Evolutionary conservation across 805 yeast species (phyloP).

Genomic region (Ogataea polymorpha): DNA sequence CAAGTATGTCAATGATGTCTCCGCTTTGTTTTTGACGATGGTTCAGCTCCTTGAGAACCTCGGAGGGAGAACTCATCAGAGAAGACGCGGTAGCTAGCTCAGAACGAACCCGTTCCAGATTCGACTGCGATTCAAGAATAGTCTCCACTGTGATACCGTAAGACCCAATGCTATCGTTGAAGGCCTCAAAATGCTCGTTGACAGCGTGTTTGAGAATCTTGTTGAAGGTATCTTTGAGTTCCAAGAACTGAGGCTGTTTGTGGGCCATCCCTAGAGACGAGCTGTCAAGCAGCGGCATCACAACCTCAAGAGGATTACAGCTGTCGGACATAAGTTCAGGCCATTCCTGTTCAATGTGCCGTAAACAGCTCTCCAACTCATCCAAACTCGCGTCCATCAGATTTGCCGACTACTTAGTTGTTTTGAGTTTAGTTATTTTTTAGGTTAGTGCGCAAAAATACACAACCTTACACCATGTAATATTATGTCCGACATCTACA

Average conservation of each 20-base stretch:
- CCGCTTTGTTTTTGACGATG: slow-evolving; percentile 58
- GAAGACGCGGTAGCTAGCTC: slow-evolving; percentile 20
- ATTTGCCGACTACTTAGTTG: neutral
- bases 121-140: slow-evolving; percentile 59
- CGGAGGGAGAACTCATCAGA: slow-evolving; percentile 44
- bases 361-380: slow-evolving; percentile 18
- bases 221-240: slow-evolving; percentile 55
- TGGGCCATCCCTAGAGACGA: slow-evolving; percentile 90
- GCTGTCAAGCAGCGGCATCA: slow-evolving; percentile 77
- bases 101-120: slow-evolving; percentile 20
- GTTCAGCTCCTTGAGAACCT: slow-evolving; percentile 61
- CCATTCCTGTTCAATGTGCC: slow-evolving; percentile 26
- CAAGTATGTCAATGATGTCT: slow-evolving; percentile 68
- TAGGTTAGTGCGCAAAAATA: neutral
- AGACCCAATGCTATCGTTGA: slow-evolving; percentile 81
- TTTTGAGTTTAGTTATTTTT: slow-evolving; percentile 3
- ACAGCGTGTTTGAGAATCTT: slow-evolving; percentile 65
- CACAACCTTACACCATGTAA: slow-evolving; percentile 5
- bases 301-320: slow-evolving; percentile 82
- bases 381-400: slow-evolving; percentile 20
- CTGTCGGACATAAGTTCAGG: slow-evolving; percentile 44
- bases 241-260: slow-evolving; percentile 61
- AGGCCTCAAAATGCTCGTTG: slow-evolving; percentile 76
- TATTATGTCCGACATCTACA: slow-evolving; percentile 9
- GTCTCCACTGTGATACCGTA: slow-evolving; percentile 68